phyloP scores from a whole-genome alignment of 1,284 basidiomycete species.

The Ustilago cynodontis region DNA sequence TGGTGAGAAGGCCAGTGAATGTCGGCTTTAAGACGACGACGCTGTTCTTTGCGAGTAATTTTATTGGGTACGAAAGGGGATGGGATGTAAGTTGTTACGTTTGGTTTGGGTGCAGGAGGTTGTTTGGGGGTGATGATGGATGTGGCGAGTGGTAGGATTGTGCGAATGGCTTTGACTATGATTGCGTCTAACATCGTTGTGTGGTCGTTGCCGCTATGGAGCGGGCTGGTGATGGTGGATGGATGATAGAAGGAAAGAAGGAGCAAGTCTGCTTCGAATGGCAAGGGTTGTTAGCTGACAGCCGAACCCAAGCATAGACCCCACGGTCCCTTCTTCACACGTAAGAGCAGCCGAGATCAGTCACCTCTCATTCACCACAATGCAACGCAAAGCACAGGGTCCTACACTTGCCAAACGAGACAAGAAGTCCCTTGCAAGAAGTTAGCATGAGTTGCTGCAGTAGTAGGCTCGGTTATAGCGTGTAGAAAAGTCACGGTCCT shows the following conservation, averaged over 20 bases:
- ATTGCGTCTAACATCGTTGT: conserved; percentile 28
- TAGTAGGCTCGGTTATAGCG: background rate
- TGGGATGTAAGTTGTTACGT: conserved; percentile 42
- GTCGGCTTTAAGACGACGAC: conserved; percentile 42
- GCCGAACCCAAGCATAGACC: too few relatives aligned
- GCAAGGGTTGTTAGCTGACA: too few relatives aligned
- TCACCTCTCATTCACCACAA: too few relatives aligned
- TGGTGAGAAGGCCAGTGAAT: conserved; percentile 36
- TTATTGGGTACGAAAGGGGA: conserved; percentile 44
- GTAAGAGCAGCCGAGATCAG: too few relatives aligned
- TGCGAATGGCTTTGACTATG: conserved; percentile 41
- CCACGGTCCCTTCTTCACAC: too few relatives aligned
- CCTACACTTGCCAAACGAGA: too few relatives aligned
- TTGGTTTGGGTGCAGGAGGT: conserved; percentile 35
- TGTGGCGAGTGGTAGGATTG: conserved; percentile 36
- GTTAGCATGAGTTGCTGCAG: too few relatives aligned
- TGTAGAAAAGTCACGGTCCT: background rate
- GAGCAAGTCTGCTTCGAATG: too few relatives aligned
- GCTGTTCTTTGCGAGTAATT: conserved; percentile 37
- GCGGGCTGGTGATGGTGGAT: background rate
- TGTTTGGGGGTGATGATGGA: conserved; percentile 38
- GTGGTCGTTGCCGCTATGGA: too few relatives aligned
- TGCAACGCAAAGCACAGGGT: too few relatives aligned
- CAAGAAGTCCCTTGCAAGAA: too few relatives aligned
- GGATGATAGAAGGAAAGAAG: background rate